Evolutionary conservation across 352 stramenopile species (phyloP), one percentile per base, ranked within the genome.

Genomic region (Phytophthora gonapodyides): DNA sequence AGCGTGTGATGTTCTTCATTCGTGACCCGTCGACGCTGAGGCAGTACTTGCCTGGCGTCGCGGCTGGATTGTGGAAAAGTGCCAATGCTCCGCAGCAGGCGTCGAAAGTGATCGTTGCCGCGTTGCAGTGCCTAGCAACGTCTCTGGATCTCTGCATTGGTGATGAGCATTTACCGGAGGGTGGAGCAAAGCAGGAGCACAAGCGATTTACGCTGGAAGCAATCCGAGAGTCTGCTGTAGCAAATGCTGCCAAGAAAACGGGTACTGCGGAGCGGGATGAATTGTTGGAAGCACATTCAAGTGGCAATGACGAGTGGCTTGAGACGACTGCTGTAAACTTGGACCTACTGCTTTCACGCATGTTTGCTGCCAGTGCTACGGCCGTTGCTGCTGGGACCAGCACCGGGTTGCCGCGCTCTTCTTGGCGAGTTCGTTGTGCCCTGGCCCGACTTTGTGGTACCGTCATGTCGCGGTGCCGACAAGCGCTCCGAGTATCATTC

Each of bases 11-110:
- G 31, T 16, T 69, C 12, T 80, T 80, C 5, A 45, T 89, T 33
- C 58, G 69, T 13, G 67, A 88, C 33, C 42, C 75, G 7, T 9
- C 57, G 2, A 64, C 67, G 9, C 63, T 92, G 44, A 72, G 81
- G 0, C 80, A 89, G 65, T 89, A 92, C 57, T 82, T 94, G 27
- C 85, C 85, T 7, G 87, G 87, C 17, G 54, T 94, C 43, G 69
- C 72, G 8, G 69, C 81, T 35, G 72, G 79, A 4, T 74, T 93
- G 57, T 93, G 78, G 74, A 86, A 84, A 46, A 68, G 71, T 34
- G 67, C 86, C 1, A 83, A 86, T 27, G 76, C 80, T n/a, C 82
- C 83, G 17, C 73, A 88, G 38, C 80, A 91, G 57, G 52, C 76
- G 10, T 92, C 84, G 1, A 87, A 78, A 24, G 77, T 94, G 27